Percentiles rank a stretch among this genome's conserved stretches.
Evolutionary conservation across 257 asterid species (phyloP).

Genomic region (Verbena officinalis): DNA sequence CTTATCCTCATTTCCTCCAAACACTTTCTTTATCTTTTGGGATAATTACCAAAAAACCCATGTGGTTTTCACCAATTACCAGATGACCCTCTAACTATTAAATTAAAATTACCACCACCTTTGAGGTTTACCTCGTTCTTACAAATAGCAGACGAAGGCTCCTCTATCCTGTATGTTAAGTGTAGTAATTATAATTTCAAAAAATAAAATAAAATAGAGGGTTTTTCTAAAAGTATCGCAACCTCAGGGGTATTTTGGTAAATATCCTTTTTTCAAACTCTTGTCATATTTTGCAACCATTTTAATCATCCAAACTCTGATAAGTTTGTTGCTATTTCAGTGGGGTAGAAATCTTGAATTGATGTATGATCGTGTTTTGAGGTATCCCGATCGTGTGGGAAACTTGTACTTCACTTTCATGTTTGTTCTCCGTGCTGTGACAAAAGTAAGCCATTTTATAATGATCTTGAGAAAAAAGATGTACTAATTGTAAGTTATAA

Average conservation of each 20-base stretch:
- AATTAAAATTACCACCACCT: no score
- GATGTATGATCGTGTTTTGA: slow-evolving; percentile 83
- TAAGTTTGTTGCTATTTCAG: slow-evolving; percentile 51
- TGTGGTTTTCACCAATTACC: no score
- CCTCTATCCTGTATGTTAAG: no score
- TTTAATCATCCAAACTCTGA: slow-evolving; percentile 3
- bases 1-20: slow-evolving; percentile 21
- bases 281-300: slow-evolving; percentile 6
- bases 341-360: slow-evolving; percentile 87
- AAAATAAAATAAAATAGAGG: no score
- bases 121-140: no score
- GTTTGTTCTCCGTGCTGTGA: slow-evolving; percentile 94
- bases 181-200: no score
- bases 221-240: no score
- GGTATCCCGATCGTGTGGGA: slow-evolving; percentile 85
- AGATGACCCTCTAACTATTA: no score
- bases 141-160: no score
- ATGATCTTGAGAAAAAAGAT: slow-evolving; percentile 2
- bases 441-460: slow-evolving; percentile 60
- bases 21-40: neutral
- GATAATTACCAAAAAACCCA: no score
- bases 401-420: slow-evolving; percentile 91
- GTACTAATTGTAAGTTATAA: neutral
- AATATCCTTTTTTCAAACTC: neutral
- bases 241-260: no score